A percentile compares a stretch with the other conserved stretches of the same genome.
phyloP scores from a whole-genome alignment of 2,329 filamentous ascomycete genomes.

The Setomelanomma holmii region DNA sequence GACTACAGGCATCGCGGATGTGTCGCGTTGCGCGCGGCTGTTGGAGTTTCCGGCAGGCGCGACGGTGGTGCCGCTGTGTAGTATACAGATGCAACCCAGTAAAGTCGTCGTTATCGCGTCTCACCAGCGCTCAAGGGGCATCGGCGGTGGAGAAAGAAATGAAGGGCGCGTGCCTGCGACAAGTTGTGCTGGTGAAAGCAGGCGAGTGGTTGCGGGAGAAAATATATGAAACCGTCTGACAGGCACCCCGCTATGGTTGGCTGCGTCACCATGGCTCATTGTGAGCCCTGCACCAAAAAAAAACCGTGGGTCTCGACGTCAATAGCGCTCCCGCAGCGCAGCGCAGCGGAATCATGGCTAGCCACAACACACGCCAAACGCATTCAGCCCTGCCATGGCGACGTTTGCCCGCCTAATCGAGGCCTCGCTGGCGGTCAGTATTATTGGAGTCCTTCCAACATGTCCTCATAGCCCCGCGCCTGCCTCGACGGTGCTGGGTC shows the following conservation, averaged over 20 bases:
- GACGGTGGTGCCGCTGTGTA: conserved; percentile 6
- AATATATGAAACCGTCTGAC: conserved; percentile 21
- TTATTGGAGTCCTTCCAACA: no score
- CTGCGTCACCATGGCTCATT: conserved; percentile 7
- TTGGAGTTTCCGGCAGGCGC: neutral
- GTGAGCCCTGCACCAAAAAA: no score
- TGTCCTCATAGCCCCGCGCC: no score
- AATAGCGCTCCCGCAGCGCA: neutral
- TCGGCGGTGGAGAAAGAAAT: neutral
- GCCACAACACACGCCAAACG: neutral
- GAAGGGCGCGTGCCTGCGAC: conserved; percentile 9
- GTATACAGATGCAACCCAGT: conserved; percentile 4
- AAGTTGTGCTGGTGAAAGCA: conserved; percentile 3
- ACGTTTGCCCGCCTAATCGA: neutral
- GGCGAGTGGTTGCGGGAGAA: conserved; percentile 25
- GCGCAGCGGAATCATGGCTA: conserved; percentile 1
- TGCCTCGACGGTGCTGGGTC: conserved; percentile 1
- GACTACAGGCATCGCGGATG: conserved; percentile 81
- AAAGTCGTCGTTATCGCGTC: conserved; percentile 6
- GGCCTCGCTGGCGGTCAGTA: no score
- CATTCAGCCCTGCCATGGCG: neutral
- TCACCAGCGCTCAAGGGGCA: conserved; percentile 14
- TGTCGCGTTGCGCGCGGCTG: neutral
- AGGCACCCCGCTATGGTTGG: conserved; percentile 6
- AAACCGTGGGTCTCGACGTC: conserved; percentile 1